Percentiles rank a stretch among this genome's conserved stretches.
phyloP scores from a whole-genome alignment of 2,329 filamentous ascomycete species.

The Grosmannia penicillata region DNA sequence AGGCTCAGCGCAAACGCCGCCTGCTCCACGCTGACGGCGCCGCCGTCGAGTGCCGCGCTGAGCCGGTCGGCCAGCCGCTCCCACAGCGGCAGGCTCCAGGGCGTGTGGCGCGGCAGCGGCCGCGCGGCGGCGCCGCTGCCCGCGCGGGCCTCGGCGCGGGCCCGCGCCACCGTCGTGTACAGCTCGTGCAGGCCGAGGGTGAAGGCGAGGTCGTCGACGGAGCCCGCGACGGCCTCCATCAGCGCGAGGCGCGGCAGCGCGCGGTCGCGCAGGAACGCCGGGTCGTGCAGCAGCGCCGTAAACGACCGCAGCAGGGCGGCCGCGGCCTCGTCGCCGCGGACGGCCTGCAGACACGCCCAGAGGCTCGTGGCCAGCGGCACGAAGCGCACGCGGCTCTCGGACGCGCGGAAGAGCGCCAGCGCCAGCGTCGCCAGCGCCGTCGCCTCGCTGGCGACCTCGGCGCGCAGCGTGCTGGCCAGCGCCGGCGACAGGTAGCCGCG shows the following conservation, averaged over 20 bases:
- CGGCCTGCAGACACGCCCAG: conserved; percentile 3
- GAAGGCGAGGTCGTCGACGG: conserved; percentile 8
- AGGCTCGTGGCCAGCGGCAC: conserved; percentile 7
- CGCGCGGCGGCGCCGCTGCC: too few species aligned
- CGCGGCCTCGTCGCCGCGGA: conserved; percentile 5
- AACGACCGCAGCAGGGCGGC: too few species aligned
- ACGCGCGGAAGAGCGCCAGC: conserved; percentile 10
- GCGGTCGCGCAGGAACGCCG: neutral
- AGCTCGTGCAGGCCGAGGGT: conserved; percentile 12
- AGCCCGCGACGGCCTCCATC: conserved; percentile 12
- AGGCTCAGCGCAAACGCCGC: conserved; percentile 6
- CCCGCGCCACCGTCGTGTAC: too few species aligned
- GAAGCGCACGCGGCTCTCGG: conserved; percentile 1
- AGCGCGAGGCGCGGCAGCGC: conserved; percentile 12
- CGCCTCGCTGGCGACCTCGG: conserved; percentile 7
- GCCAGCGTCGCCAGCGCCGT: conserved; percentile 14
- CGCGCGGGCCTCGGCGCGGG: too few species aligned
- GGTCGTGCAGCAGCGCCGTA: neutral
- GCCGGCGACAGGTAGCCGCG: conserved; percentile 12
- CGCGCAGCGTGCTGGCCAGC: neutral
- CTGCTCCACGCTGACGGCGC: conserved; percentile 4
- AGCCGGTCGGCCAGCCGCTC: conserved; percentile 10
- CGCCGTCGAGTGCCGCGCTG: conserved; percentile 1
- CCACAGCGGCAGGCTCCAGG: conserved; percentile 13
- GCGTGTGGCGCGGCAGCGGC: too few species aligned